Conservation (phyloP, 2,329 filamentous ascomycete genomes). For the Fusarium continuum region DNA sequence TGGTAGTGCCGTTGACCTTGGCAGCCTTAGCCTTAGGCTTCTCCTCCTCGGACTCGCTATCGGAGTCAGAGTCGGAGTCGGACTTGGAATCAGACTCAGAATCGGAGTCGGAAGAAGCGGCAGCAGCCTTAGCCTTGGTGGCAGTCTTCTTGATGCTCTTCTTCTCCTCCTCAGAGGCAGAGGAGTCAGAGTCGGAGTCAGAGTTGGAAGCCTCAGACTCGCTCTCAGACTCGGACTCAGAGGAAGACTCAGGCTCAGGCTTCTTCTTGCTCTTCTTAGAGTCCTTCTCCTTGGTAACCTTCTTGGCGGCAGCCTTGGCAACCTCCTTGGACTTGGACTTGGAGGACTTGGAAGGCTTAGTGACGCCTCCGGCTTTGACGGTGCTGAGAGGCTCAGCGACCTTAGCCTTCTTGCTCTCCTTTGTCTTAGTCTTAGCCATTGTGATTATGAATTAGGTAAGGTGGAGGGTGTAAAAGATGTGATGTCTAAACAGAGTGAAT, state of each 20-base stretch:
- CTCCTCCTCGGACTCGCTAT: conserved; percentile 48
- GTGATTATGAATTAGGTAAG: conserved; percentile 46
- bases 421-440: conserved; percentile 75
- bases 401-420: conserved; percentile 62
- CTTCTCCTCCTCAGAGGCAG: conserved; percentile 50
- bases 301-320: conserved; percentile 68
- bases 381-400: conserved; percentile 59
- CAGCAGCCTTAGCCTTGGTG: conserved; percentile 44
- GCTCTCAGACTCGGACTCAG: conserved; percentile 52
- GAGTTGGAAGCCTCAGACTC: conserved; percentile 54
- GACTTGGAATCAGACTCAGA: conserved; percentile 47
- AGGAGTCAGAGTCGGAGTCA: conserved; percentile 47
- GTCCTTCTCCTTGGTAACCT: conserved; percentile 57
- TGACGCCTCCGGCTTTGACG: conserved; percentile 73
- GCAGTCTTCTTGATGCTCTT: conserved; percentile 51
- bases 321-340: conserved; percentile 74
- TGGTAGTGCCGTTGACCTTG: conserved; percentile 42
- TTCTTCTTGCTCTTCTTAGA: conserved; percentile 61
- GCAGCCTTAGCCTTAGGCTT: conserved; percentile 46
- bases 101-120: conserved; percentile 42
- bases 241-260: conserved; percentile 53
- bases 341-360: conserved; percentile 71
- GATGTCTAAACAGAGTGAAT: conserved; percentile 19
- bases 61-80: conserved; percentile 48
- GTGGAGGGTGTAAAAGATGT: conserved; percentile 5